Evolutionary conservation across 805 yeast genomes (phyloP).

Genomic region (Ogataea pilisensis): DNA sequence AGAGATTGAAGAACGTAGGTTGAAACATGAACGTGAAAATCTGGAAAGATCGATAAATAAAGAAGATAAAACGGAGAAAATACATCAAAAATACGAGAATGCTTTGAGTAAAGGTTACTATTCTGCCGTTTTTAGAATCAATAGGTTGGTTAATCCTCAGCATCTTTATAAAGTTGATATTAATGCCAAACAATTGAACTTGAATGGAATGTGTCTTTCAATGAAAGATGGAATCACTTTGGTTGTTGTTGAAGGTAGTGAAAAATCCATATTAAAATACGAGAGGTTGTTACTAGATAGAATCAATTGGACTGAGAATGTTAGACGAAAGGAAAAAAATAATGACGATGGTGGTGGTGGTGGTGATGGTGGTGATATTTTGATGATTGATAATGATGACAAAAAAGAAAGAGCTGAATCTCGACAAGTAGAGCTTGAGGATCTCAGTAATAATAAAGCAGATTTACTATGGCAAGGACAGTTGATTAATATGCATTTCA

Average conservation of each 20-base stretch:
- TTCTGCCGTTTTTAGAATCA: slow-evolving; percentile 57
- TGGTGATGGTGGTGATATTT: too few relatives aligned
- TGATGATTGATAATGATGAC: neutral
- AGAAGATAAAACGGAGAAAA: slow-evolving; percentile 54
- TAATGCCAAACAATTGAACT: slow-evolving; percentile 68
- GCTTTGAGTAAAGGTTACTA: slow-evolving; percentile 49
- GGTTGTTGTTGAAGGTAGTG: slow-evolving; percentile 74
- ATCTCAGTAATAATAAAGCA: slow-evolving; percentile 43
- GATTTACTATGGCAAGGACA: slow-evolving; percentile 70
- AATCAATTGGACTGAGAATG: slow-evolving; percentile 65
- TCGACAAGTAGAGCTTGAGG: slow-evolving; percentile 28
- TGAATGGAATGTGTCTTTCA: slow-evolving; percentile 59
- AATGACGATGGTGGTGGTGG: too few relatives aligned
- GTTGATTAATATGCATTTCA: slow-evolving; percentile 48
- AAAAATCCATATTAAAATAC: slow-evolving; percentile 55
- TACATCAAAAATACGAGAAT: slow-evolving; percentile 38
- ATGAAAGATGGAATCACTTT: slow-evolving; percentile 45
- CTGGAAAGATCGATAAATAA: slow-evolving; percentile 55
- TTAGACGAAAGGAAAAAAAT: slow-evolving; percentile 27
- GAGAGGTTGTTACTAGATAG: slow-evolving; percentile 56
- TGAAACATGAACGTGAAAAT: slow-evolving; percentile 58
- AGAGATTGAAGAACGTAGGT: slow-evolving; percentile 62
- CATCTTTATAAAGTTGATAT: slow-evolving; percentile 71
- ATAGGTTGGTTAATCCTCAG: slow-evolving; percentile 54
- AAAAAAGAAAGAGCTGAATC: slow-evolving; percentile 15